phyloP scores from a whole-genome alignment of 23 red algal genomes.

The Gracilaria caudata region DNA sequence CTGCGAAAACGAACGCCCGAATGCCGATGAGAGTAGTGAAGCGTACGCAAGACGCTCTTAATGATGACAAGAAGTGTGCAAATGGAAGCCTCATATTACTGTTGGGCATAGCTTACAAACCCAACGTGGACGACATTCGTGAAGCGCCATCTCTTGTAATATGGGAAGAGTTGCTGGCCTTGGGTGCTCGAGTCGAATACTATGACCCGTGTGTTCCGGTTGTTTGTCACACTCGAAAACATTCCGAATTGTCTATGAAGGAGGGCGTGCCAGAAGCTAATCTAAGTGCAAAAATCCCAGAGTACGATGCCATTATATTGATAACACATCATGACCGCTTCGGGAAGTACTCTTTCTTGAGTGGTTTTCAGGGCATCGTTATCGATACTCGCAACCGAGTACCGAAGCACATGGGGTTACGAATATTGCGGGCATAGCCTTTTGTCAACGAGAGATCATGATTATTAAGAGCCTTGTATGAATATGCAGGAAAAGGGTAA shows the following conservation, averaged over 20 bases:
- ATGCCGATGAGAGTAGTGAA: slow-evolving; percentile 72
- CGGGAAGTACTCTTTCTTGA: slow-evolving; percentile 38
- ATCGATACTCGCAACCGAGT: slow-evolving; percentile 72
- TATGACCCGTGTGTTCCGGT: slow-evolving; percentile 75
- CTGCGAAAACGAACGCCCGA: slow-evolving; percentile 66
- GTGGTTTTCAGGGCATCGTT: slow-evolving; percentile 60
- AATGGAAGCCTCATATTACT: slow-evolving; percentile 71
- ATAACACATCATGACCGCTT: slow-evolving; percentile 75
- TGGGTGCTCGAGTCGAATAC: slow-evolving; percentile 69
- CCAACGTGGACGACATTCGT: slow-evolving; percentile 85
- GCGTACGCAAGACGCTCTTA: slow-evolving; percentile 63
- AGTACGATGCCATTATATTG: slow-evolving; percentile 61
- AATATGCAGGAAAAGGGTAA: too few species aligned
- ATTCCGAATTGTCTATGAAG: slow-evolving; percentile 32
- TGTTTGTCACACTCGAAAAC: slow-evolving; percentile 72
- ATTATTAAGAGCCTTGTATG: background rate
- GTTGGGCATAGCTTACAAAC: slow-evolving; percentile 81
- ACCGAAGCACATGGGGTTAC: slow-evolving; percentile 16
- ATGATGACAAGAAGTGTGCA: slow-evolving; percentile 53
- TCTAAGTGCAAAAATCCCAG: background rate
- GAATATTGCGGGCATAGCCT: slow-evolving; percentile 39
- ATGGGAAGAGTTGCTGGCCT: slow-evolving; percentile 55
- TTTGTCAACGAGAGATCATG: background rate
- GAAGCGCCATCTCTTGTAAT: slow-evolving; percentile 72
- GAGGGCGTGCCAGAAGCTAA: slow-evolving; percentile 34